Evolutionary conservation across 2,329 filamentous ascomycete species (phyloP).

Genomic region (Ceratocystis cacaofunesta): DNA sequence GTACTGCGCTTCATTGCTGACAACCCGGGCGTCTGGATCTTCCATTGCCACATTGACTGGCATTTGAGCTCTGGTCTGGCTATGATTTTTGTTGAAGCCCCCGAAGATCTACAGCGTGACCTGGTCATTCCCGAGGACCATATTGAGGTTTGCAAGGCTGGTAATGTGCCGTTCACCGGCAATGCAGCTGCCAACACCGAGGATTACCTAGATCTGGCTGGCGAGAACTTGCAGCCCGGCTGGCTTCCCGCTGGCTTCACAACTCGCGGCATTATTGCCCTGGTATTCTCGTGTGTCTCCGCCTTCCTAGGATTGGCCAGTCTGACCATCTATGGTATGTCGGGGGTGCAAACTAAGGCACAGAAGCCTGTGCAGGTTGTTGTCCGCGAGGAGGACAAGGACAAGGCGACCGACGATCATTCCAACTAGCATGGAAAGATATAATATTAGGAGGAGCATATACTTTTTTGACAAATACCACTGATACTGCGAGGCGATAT

Average conservation of each 20-base stretch:
- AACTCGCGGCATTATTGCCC: constrained; percentile 53
- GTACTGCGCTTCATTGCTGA: constrained; percentile 32
- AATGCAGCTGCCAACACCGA: constrained; percentile 47
- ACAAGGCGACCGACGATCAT: not conserved
- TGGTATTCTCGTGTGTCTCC: constrained; percentile 56
- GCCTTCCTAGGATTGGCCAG: constrained; percentile 50
- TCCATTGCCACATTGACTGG: constrained; percentile 38
- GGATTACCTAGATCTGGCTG: constrained; percentile 34
- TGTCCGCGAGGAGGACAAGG: constrained; percentile 1
- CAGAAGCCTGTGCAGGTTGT: constrained; percentile 1
- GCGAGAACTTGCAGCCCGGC: constrained; percentile 35
- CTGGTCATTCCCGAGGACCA: constrained; percentile 43
- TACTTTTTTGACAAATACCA: not conserved
- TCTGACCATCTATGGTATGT: constrained; percentile 15
- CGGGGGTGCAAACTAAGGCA: not conserved
- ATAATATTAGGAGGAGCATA: not conserved
- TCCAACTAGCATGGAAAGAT: not conserved
- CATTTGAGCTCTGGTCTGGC: constrained; percentile 32
- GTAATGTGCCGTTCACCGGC: constrained; percentile 31
- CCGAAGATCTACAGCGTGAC: constrained; percentile 31
- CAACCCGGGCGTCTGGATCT: constrained; percentile 33
- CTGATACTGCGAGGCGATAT: too few species aligned
- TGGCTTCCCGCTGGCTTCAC: constrained; percentile 58
- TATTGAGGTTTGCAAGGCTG: constrained; percentile 26
- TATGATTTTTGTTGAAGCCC: constrained; percentile 23